phyloP scores from a whole-genome alignment of 768 basidiomycete species.

The Favolaschia claudopus region DNA sequence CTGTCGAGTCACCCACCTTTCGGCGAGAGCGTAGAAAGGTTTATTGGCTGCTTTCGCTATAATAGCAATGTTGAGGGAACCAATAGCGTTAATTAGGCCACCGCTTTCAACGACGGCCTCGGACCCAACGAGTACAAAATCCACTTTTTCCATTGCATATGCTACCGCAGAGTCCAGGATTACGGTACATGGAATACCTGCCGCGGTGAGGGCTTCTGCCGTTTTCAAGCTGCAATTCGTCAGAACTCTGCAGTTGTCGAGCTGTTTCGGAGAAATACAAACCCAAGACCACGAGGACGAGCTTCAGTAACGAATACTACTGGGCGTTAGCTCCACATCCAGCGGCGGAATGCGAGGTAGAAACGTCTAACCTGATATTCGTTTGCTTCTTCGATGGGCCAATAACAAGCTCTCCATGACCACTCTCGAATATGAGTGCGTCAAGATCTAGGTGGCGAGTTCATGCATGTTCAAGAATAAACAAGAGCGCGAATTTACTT shows the following conservation, averaged over 20 bases:
- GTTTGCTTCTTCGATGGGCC: constrained; percentile 84
- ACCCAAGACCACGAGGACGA: constrained; percentile 89
- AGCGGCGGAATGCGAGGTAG: constrained; percentile 16
- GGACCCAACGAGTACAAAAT: constrained; percentile 94
- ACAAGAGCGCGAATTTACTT: constrained; percentile 33
- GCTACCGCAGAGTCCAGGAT: constrained; percentile 96
- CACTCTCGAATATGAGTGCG: constrained; percentile 95
- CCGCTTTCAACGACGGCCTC: constrained; percentile 99
- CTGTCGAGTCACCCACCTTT: constrained; percentile 62
- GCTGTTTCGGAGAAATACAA: constrained; percentile 35
- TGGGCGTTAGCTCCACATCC: constrained; percentile 24
- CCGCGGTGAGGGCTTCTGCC: constrained; percentile 83
- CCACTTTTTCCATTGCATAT: constrained; percentile 96
- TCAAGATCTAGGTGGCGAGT: constrained; percentile 74
- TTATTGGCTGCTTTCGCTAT: constrained; percentile 94
- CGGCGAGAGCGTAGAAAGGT: constrained; percentile 95
- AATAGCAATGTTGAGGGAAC: constrained; percentile 96
- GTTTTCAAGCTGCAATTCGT: constrained; percentile 77
- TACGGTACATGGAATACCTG: constrained; percentile 94
- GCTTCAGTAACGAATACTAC: constrained; percentile 96
- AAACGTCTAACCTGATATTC: constrained; percentile 70
- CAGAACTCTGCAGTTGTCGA: constrained; percentile 9
- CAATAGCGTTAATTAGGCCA: constrained; percentile 90
- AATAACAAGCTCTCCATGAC: constrained; percentile 92
- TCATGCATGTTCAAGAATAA: constrained; percentile 22